Evolutionary conservation across 164 flowering plant genomes (phyloP).

Genomic region (Vitis cinerea): DNA sequence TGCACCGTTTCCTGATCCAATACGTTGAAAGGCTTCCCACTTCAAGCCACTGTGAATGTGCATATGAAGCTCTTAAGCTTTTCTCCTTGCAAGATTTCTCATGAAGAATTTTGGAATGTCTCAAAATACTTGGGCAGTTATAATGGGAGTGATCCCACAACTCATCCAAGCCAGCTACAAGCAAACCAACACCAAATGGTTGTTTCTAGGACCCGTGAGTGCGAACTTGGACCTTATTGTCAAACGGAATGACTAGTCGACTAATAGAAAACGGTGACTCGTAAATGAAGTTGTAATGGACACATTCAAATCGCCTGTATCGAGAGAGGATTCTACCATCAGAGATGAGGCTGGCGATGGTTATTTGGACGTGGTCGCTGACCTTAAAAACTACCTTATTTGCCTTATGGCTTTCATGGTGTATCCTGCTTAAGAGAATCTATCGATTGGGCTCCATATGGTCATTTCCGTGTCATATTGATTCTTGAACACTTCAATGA

Average conservation of each 20-base stretch:
- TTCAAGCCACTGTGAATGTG: too few species aligned
- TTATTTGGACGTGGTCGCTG: constrained; percentile 89
- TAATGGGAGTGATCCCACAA: too few species aligned
- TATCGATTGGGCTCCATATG: constrained; percentile 87
- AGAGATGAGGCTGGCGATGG: constrained; percentile 93
- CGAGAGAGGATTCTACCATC: constrained; percentile 90
- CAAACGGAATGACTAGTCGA: constrained; percentile 87
- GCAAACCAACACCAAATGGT: too few species aligned
- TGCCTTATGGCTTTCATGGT: constrained; percentile 99
- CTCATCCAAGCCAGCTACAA: too few species aligned
- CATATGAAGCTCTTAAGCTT: too few species aligned
- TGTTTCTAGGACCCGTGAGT: too few species aligned
- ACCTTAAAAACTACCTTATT: constrained; percentile 93
- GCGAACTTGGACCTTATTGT: constrained; percentile 91
- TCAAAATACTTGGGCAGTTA: too few species aligned
- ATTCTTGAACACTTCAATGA: constrained; percentile 59
- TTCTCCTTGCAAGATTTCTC: too few species aligned
- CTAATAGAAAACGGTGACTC: constrained; percentile 93
- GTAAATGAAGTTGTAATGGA: constrained; percentile 69
- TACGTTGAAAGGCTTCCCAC: too few species aligned
- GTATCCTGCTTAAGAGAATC: constrained; percentile 93
- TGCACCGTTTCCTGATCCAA: too few species aligned
- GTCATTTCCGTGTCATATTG: constrained; percentile 92
- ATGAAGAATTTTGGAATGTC: too few species aligned
- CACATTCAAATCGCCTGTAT: constrained; percentile 80